Conservation (phyloP, 2,329 filamentous ascomycete species). For the Fusarium guadeloupense region DNA sequence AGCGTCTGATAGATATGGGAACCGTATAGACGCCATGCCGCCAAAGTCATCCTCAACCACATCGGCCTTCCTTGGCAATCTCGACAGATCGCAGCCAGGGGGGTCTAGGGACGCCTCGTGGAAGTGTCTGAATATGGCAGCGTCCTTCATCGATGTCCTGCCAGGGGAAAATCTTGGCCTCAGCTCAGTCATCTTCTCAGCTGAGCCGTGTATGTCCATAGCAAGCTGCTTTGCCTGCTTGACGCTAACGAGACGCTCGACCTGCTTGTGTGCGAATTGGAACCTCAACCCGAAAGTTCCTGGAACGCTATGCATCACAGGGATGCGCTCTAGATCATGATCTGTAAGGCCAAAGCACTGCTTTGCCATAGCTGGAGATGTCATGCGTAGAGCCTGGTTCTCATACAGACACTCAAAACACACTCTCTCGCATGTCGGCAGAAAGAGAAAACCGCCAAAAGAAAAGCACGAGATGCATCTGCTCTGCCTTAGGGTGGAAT, state of each 20-base stretch:
- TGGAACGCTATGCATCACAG: conserved; percentile 36
- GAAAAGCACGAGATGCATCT: conserved; percentile 43
- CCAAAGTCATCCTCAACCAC: conserved; percentile 37
- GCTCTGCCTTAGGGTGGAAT: conserved; percentile 33
- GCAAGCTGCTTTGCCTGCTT: conserved; percentile 44
- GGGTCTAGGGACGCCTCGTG: conserved; percentile 35
- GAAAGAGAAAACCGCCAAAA: conserved; percentile 46
- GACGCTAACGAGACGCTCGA: conserved; percentile 41
- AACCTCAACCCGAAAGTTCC: conserved; percentile 37
- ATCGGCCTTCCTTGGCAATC: conserved; percentile 22
- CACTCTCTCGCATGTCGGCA: conserved; percentile 46
- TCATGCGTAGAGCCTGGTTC: conserved; percentile 41
- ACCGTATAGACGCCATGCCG: conserved; percentile 40
- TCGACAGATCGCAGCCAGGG: conserved; percentile 37
- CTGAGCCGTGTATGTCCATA: conserved; percentile 40
- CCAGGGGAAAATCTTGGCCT: conserved; percentile 18
- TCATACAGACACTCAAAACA: conserved; percentile 45
- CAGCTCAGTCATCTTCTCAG: conserved; percentile 16
- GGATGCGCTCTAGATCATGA: conserved; percentile 31
- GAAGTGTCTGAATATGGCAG: conserved; percentile 33
- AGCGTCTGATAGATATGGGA: conserved; percentile 36
- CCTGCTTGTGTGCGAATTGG: conserved; percentile 19
- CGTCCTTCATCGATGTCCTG: conserved; percentile 24
- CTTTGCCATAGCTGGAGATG: conserved; percentile 31
- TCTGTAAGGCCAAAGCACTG: conserved; percentile 40